These are phyloP conservation scores for Fusarium sp. DNA, from an alignment of 2,329 filamentous ascomycete genomes.

Conservation along the genomic window DNA sequence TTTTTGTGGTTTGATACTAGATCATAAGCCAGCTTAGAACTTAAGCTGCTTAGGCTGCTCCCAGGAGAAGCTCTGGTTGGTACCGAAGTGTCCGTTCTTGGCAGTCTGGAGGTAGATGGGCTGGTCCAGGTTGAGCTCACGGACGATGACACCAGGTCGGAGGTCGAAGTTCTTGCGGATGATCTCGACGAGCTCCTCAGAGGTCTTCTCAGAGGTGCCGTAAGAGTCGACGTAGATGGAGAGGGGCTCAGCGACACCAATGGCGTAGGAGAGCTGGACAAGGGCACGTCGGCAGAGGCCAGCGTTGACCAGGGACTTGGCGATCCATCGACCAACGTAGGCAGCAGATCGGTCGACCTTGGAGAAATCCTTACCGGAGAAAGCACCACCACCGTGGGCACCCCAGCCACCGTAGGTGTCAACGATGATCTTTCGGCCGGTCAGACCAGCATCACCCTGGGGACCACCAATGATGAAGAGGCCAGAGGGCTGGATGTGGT, in stretches of 20 bases:
- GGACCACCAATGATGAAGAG: conserved; percentile 99
- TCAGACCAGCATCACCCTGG: conserved; percentile 98
- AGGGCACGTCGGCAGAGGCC: conserved; percentile 91
- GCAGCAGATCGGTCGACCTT: conserved; percentile 99
- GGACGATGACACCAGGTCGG: conserved; percentile 97
- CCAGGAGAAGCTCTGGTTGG: conserved; percentile 97
- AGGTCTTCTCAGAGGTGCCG: conserved; percentile 89
- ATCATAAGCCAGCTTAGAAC: conserved; percentile 71
- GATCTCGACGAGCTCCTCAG: conserved; percentile 94
- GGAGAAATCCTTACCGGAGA: conserved; percentile 99
- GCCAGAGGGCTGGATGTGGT: conserved; percentile 99
- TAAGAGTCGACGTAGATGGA: conserved; percentile 99
- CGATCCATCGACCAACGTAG: conserved; percentile 98
- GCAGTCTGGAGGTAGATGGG: conserved; percentile 99
- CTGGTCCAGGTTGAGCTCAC: conserved; percentile 92
- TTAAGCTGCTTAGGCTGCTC: conserved; percentile 97
- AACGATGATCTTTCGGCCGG: conserved; percentile 99
- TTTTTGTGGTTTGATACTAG: conserved; percentile 37
- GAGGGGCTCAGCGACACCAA: conserved; percentile 97
- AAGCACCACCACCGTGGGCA: conserved; percentile 99
- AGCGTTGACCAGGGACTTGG: conserved; percentile 94
- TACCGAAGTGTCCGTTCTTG: conserved; percentile 99
- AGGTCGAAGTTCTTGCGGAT: conserved; percentile 97
- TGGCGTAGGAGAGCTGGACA: conserved; percentile 99
- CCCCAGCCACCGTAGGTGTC: conserved; percentile 99